Percentiles rank a stretch among this genome's conserved stretches.
Evolutionary conservation across 139 green algal genomes (phyloP).

Genomic region (Pseudopediastrum boryanum): DNA sequence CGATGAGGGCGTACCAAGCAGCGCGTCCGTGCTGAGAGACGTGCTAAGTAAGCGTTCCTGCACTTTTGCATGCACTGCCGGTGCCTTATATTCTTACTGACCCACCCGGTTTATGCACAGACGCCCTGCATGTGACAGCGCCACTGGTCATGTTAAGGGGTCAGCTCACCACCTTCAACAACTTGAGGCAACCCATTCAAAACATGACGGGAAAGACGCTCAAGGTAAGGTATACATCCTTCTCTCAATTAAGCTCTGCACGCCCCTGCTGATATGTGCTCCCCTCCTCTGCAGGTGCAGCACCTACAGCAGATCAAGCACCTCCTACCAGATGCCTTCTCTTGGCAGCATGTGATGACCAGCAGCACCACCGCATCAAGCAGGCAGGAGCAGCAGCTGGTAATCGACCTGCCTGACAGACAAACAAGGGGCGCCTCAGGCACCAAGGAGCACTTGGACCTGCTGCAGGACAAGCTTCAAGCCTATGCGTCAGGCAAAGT

Average conservation of each 20-base stretch:
- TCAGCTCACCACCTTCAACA: constrained; percentile 30
- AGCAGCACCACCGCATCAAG: neutral
- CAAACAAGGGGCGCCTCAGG: too few relatives aligned
- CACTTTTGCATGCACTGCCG: neutral
- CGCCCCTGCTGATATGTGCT: neutral
- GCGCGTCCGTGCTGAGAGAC: constrained; percentile 6
- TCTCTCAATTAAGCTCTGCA: neutral
- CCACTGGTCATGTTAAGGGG: constrained; percentile 31
- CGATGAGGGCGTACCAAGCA: constrained; percentile 24
- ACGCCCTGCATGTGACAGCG: constrained; percentile 31
- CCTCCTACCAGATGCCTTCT: constrained; percentile 50
- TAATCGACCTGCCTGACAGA: constrained; percentile 15
- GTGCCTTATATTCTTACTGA: neutral
- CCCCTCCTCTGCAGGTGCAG: constrained; percentile 37
- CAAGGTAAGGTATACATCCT: neutral
- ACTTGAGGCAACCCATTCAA: constrained; percentile 25
- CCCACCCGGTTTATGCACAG: constrained; percentile 14
- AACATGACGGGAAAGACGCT: constrained; percentile 23
- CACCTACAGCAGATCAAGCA: constrained; percentile 62
- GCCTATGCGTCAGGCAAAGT: too few relatives aligned
- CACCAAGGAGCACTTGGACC: too few relatives aligned
- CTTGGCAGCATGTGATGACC: constrained; percentile 52
- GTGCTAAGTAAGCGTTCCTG: constrained; percentile 27
- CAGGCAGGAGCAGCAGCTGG: constrained; percentile 35
- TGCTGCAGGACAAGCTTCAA: too few relatives aligned